A percentile compares a stretch with the other conserved stretches of the same genome.
phyloP scores from a whole-genome alignment of 1,284 basidiomycete genomes.

The Rhodotorula sp. region DNA sequence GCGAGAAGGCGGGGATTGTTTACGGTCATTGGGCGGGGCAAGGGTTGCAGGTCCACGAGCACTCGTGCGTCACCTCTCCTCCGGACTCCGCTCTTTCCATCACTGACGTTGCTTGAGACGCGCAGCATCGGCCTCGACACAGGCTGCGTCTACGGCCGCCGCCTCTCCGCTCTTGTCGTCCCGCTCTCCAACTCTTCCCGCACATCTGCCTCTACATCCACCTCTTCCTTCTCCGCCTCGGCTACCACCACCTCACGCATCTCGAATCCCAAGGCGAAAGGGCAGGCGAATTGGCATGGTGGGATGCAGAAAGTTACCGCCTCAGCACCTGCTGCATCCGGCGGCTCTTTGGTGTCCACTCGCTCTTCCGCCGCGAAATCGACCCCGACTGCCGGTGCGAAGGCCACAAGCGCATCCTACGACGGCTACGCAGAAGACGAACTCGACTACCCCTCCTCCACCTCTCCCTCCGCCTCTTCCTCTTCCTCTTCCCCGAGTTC shows the following conservation, averaged over 20 bases:
- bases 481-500: background rate
- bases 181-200: background rate
- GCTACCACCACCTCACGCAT: too few species aligned
- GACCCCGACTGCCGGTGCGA: too few species aligned
- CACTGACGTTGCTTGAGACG: background rate
- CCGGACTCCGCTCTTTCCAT: background rate
- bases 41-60: constrained; percentile 37
- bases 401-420: too few species aligned
- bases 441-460: background rate
- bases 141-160: constrained; percentile 42
- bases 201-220: background rate
- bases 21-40: constrained; percentile 44
- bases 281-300: constrained; percentile 13
- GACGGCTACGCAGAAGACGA: too few species aligned
- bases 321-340: background rate
- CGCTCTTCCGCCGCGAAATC: too few species aligned
- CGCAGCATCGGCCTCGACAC: constrained; percentile 41
- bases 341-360: background rate
- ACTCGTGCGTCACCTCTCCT: constrained; percentile 25
- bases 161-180: constrained; percentile 42
- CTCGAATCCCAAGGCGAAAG: background rate
- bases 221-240: background rate
- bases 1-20: constrained; percentile 36
- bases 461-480: background rate
- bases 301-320: constrained; percentile 7